Evolutionary conservation across 1,139 yeast species (phyloP).

Genomic region (Sugiyamaella paludigena): DNA sequence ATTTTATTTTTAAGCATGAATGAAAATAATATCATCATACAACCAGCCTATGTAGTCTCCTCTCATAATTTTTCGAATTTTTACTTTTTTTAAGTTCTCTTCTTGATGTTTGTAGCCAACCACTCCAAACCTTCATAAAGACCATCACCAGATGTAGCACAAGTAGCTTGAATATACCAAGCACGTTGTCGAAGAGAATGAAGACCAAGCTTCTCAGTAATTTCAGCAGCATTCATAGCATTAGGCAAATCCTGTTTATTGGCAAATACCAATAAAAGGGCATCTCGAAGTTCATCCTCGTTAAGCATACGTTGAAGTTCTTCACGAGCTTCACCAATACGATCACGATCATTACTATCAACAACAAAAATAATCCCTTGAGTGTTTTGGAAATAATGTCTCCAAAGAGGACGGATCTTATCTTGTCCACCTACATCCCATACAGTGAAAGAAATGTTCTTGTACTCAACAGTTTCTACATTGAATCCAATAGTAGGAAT

Average conservation of each 20-base stretch:
- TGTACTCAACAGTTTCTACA: slow-evolving; percentile 92
- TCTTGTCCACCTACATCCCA: slow-evolving; percentile 99
- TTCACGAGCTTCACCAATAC: slow-evolving; percentile 90
- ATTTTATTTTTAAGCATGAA: too few relatives aligned
- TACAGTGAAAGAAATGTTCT: slow-evolving; percentile 89
- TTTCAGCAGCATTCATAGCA: slow-evolving; percentile 94
- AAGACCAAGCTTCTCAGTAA: slow-evolving; percentile 87
- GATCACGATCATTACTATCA: slow-evolving; percentile 91
- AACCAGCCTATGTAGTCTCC: too few relatives aligned
- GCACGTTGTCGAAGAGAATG: slow-evolving; percentile 92
- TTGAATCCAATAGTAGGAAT: slow-evolving; percentile 94
- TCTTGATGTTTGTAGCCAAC: slow-evolving; percentile 84
- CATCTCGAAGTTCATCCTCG: slow-evolving; percentile 91
- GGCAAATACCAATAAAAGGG: slow-evolving; percentile 74
- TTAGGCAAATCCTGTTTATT: slow-evolving; percentile 95
- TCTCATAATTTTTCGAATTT: too few relatives aligned
- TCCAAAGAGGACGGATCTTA: slow-evolving; percentile 92
- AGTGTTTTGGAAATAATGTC: slow-evolving; percentile 92
- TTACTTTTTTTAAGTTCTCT: slow-evolving; percentile 42
- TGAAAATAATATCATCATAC: too few relatives aligned
- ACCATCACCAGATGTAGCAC: slow-evolving; percentile 95
- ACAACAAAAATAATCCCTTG: slow-evolving; percentile 93
- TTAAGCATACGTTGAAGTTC: slow-evolving; percentile 91
- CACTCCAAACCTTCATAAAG: slow-evolving; percentile 92
- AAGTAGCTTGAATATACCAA: slow-evolving; percentile 92